Evolutionary conservation across 805 yeast species (phyloP), one percentile per base, ranked within the genome.

Genomic region (Schwanniomyces vanrijiae): DNA sequence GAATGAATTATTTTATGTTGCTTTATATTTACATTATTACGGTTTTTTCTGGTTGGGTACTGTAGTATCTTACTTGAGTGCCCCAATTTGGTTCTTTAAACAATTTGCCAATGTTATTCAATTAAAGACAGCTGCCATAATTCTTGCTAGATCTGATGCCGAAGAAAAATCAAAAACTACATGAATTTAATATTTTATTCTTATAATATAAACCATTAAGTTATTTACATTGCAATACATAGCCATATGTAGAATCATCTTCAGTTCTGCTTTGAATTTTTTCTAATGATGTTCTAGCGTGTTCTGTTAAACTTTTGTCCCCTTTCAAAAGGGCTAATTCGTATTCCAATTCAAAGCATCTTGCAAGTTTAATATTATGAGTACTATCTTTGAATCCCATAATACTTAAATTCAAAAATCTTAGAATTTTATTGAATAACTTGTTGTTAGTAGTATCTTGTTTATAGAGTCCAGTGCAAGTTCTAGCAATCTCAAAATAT

Each of bases 1-100:
- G 52, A 94, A 94, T 69, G 99, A 94, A 72, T 67, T 90, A 44
- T 95, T 94, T 66, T 95, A 88, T 64, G 87, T 91, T 62, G 96
- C 96, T 1, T 65, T 91, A 42, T 94, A 94, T 65, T 75, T 92
- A 64, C 82, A 80, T 62, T 80, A 85, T 52, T 90, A 88, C 66
- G 71, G 81, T 33, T 73, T 65, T 29, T 73, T 78, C 55, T 82
- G 86, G 67, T 66, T 81, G 56, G 90, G 89, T 16, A 80, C 87
- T 16, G 60, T 78, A 39, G 60, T 84, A 55, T 79, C 79, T 13
- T 71, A 78, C 54, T 51, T 82, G 31, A 81, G 90, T 52, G 77
- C 86, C 51, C 99, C 99, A 25, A 77, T 91, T 45, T 94, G 96
- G 89, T 64, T 82, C 18, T 88, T 90, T 72, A 94, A 94, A 71